These are phyloP conservation scores for Parmales sp. DNA, from an alignment of 108 stramenopile genomes.

Conservation along the genomic window DNA sequence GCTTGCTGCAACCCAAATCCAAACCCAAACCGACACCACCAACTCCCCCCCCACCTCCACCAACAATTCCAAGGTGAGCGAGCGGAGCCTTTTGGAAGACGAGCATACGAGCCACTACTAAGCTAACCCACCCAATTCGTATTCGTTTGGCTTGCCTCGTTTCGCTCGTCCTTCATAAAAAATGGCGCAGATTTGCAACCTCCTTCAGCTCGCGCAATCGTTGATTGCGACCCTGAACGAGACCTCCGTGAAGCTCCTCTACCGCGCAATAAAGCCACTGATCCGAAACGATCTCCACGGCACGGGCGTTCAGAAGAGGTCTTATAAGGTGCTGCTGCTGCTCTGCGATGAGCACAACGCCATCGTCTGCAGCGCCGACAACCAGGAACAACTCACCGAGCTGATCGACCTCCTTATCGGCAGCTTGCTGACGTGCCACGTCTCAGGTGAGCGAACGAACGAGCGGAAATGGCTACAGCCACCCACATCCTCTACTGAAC, in stretches of 20 bases:
- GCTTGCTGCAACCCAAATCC: conserved; percentile 41
- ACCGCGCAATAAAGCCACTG: conserved; percentile 55
- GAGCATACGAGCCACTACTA: too few relatives aligned
- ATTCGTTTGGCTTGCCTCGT: too few relatives aligned
- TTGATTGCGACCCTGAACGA: conserved; percentile 59
- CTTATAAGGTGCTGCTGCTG: conserved; percentile 60
- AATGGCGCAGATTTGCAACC: conserved; percentile 44
- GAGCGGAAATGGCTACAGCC: too few relatives aligned
- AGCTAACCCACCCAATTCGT: too few relatives aligned
- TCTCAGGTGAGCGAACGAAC: conserved; percentile 57
- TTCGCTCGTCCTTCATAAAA: too few relatives aligned
- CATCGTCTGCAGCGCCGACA: conserved; percentile 37
- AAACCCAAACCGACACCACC: conserved; percentile 11
- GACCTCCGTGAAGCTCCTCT: conserved; percentile 46
- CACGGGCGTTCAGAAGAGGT: conserved; percentile 52
- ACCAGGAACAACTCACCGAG: conserved; percentile 51
- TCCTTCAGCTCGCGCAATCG: conserved; percentile 53
- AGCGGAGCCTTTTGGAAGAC: too few relatives aligned
- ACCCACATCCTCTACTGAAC: too few relatives aligned
- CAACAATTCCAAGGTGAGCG: too few relatives aligned
- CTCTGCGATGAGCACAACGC: conserved; percentile 46
- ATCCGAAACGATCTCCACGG: conserved; percentile 58
- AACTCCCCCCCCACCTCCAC: conserved; percentile 24
- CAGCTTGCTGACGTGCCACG: conserved; percentile 55
- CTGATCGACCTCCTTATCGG: conserved; percentile 51